These are phyloP conservation scores for Rubroboletus satanas DNA, from an alignment of 768 basidiomycete species.

Conservation along the genomic window DNA sequence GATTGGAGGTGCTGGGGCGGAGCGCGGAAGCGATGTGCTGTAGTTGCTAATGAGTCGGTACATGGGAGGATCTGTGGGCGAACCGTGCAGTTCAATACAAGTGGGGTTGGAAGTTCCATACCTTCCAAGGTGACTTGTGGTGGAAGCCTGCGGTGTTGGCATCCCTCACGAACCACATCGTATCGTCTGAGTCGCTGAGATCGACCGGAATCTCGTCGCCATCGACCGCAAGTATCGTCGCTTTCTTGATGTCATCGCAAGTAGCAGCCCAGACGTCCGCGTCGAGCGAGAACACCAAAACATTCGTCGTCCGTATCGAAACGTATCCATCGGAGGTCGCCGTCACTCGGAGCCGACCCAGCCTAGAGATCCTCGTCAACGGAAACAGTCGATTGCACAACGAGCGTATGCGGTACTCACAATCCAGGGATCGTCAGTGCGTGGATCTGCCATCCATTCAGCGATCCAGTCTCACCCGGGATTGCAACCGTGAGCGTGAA, in stretches of 20 bases:
- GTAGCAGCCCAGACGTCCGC: neutral
- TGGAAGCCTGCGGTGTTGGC: neutral
- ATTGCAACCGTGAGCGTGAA: conserved; percentile 75
- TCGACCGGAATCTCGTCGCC: conserved; percentile 1
- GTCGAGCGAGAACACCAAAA: conserved; percentile 24
- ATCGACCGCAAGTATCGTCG: conserved; percentile 12
- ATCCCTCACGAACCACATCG: conserved; percentile 11
- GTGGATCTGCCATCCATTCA: conserved; percentile 68
- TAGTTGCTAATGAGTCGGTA: neutral
- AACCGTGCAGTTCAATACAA: neutral
- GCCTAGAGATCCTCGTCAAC: conserved; percentile 3
- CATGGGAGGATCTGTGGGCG: conserved; percentile 5
- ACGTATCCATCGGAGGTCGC: neutral
- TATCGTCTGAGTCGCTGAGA: neutral
- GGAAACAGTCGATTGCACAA: neutral
- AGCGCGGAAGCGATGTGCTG: neutral
- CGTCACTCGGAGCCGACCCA: conserved; percentile 22
- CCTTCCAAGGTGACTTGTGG: conserved; percentile 21
- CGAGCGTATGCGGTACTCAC: conserved; percentile 35
- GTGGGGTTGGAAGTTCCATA: neutral
- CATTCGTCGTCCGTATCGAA: conserved; percentile 24
- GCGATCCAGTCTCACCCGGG: conserved; percentile 64
- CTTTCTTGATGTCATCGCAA: neutral
- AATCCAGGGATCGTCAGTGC: conserved; percentile 62
- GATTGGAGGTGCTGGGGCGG: conserved; percentile 52